These are phyloP conservation scores for Rosa lucieae DNA, from an alignment of 306 rosid species.

Conservation along the genomic window DNA sequence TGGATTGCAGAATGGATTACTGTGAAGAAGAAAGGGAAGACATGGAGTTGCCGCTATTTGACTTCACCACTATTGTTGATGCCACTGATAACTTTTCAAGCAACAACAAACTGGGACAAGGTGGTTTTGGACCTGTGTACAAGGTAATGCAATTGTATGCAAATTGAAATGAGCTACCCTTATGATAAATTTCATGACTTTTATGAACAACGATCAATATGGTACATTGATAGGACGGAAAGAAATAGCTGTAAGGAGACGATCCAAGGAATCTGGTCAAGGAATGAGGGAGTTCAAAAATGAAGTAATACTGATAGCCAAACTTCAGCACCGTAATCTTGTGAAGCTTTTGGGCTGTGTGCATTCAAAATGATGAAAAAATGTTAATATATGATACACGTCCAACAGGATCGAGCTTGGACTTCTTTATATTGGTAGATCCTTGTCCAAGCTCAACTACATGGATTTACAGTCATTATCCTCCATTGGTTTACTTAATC, in stretches of 20 bases:
- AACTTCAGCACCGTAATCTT: conserved; percentile 42
- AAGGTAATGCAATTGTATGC: conserved; percentile 3
- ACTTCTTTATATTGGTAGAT: conserved; percentile 45
- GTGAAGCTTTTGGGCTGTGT: conserved; percentile 41
- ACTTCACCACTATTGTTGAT: conserved; percentile 8
- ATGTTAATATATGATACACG: conserved; percentile 45
- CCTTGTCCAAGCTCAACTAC: background rate
- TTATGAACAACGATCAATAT: background rate
- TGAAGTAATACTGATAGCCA: conserved; percentile 19
- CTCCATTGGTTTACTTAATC: background rate
- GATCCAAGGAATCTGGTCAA: conserved; percentile 14
- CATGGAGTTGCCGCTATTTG: conserved; percentile 20
- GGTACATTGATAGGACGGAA: conserved; percentile 6
- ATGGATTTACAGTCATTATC: background rate
- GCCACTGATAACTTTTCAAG: conserved; percentile 23
- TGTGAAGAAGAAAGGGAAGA: conserved; percentile 2
- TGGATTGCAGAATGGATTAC: background rate
- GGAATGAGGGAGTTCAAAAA: conserved; percentile 23
- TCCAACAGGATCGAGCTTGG: conserved; percentile 41
- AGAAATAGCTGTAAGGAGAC: conserved; percentile 2
- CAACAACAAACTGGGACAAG: conserved; percentile 6
- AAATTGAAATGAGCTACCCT: background rate
- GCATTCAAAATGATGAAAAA: conserved; percentile 34
- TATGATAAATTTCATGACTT: background rate
- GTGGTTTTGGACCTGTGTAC: conserved; percentile 28